A percentile compares a stretch with the other conserved stretches of the same genome.
phyloP scores from a whole-genome alignment of 257 asterid genomes.

The Fraxinus pennsylvanica region DNA sequence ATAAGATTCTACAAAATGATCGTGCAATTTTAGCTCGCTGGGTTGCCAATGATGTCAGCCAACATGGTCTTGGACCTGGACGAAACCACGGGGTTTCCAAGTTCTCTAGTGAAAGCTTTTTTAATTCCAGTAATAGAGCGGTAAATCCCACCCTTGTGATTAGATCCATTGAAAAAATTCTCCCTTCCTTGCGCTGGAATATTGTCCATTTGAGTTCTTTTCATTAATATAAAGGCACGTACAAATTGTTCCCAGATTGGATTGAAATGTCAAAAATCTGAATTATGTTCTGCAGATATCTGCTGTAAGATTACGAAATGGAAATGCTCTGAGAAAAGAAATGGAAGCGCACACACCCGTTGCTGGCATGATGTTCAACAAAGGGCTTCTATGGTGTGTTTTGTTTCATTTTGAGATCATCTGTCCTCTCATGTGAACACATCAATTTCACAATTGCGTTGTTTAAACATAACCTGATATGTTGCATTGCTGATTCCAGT shows the following conservation, averaged over 20 bases:
- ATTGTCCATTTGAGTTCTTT: neutral
- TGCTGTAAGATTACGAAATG: constrained; percentile 35
- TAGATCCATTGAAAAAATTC: constrained; percentile 13
- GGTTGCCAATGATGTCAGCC: constrained; percentile 10
- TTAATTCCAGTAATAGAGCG: constrained; percentile 32
- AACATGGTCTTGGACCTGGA: constrained; percentile 34
- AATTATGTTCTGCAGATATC: constrained; percentile 47
- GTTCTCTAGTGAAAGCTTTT: constrained; percentile 31
- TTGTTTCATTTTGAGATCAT: constrained; percentile 17
- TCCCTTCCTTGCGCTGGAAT: constrained; percentile 14
- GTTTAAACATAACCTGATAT: neutral
- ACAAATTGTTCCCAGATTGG: constrained; percentile 17
- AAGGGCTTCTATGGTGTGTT: constrained; percentile 41
- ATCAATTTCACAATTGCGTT: constrained; percentile 21
- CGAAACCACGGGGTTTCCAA: constrained; percentile 38
- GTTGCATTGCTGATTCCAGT: constrained; percentile 40
- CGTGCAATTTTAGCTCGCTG: neutral
- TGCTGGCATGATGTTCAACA: constrained; percentile 43
- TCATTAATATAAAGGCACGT: neutral
- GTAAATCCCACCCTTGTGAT: constrained; percentile 40
- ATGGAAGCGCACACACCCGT: constrained; percentile 39
- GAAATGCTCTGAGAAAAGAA: constrained; percentile 47
- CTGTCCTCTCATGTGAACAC: constrained; percentile 5
- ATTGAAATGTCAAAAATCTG: constrained; percentile 17
- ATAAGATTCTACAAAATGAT: neutral